phyloP scores from a whole-genome alignment of 805 yeast species.

The Metschnikowia similis region DNA sequence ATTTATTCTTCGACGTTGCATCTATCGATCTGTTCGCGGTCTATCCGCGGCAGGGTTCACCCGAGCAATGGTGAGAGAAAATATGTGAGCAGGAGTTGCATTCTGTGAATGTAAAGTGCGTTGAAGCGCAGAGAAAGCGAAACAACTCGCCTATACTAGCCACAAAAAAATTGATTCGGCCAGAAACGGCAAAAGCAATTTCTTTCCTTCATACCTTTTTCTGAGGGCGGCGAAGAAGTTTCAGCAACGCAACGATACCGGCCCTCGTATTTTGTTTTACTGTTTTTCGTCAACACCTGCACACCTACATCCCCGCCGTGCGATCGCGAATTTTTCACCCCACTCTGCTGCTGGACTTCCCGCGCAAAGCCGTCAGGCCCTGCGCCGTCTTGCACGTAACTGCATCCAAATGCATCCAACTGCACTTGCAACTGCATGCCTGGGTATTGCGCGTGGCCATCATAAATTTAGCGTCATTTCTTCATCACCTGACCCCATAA shows the following conservation, averaged over 20 bases:
- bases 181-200: background rate
- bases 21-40: slow-evolving; percentile 1
- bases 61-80: background rate
- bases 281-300: background rate
- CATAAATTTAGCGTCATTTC: background rate
- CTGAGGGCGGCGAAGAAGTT: background rate
- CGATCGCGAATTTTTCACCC: background rate
- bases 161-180: background rate
- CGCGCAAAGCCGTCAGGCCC: background rate
- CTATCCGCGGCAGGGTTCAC: background rate
- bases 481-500: background rate
- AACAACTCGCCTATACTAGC: background rate
- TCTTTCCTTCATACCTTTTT: too few species aligned
- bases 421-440: slow-evolving; percentile 2
- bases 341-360: background rate
- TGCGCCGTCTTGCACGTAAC: background rate
- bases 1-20: background rate
- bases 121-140: background rate
- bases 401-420: background rate
- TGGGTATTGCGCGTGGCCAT: slow-evolving; percentile 2
- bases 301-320: background rate
- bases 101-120: background rate
- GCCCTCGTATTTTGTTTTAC: background rate
- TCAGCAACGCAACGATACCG: background rate
- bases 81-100: background rate